Evolutionary conservation across 805 yeast genomes (phyloP), one percentile per base, ranked within the genome.

Genomic region (Barnettozyma salicaria): DNA sequence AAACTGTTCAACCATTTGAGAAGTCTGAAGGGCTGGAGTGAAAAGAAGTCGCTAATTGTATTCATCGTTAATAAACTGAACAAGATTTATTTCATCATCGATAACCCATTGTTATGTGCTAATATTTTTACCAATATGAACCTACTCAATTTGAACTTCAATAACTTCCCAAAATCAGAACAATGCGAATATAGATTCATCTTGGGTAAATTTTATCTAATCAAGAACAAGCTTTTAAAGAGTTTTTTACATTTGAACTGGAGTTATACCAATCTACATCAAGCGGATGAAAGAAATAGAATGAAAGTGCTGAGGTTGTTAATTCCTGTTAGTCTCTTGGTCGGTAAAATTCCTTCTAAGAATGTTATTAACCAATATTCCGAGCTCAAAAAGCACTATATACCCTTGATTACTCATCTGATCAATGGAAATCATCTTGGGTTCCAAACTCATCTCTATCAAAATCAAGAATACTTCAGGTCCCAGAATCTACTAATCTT

Each of bases 71-170:
- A 65, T 20, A 60, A 64, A 27, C 51, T 78, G 30, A 76, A 80
- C 52, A 61, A 59, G 43, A 58, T 72, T 1, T 78, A 78, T 52
- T 73, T 74, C 50, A 59, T 55, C 27, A 67, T 78, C 17, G 70
- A 65, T 21, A 74, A 71, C 21, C 80, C 82, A 6, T 61, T 76
- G 45, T 57, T 76, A 13, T 78, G 84, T 55, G 67, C 76, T 24
- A 76, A 78, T 47, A 75, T 78, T 27, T 76, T 76, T 49, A 68
- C 79, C 23, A 78, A 77, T 52, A 70, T 78, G 62, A 74, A 70
- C 32, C 46, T 72, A 32, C 64, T 78, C 14, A 59, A 62, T 18
- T 57, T 77, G 27, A 64, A 61, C 27, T 65, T 67, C 36, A 45
- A 44, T 4, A 54, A 60, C n/a, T 74, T 67, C 27, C 52, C 65